Percentiles rank a stretch among this genome's conserved stretches.
Evolutionary conservation across 2,329 filamentous ascomycete genomes (phyloP).

Genomic region (Calonectria crousiana): DNA sequence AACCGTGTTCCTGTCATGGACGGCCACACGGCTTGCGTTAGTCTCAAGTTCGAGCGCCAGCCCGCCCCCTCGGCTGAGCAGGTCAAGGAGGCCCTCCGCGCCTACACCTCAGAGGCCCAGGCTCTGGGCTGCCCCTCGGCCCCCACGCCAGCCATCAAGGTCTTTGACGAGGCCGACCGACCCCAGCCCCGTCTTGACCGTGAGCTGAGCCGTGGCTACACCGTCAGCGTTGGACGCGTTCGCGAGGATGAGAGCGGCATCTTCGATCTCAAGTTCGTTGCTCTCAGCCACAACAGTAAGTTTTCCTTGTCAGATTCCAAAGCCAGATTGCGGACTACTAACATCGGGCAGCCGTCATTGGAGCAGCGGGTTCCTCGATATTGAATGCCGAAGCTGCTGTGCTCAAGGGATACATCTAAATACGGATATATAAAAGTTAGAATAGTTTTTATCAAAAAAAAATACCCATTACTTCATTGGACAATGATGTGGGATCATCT

Average conservation of each 20-base stretch:
- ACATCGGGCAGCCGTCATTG: conserved; percentile 78
- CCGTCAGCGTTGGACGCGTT: conserved; percentile 89
- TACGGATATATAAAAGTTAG: conserved; percentile 14
- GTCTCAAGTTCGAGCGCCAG: conserved; percentile 81
- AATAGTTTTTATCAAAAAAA: conserved; percentile 6
- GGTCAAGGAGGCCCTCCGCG: conserved; percentile 82
- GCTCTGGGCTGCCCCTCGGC: conserved; percentile 88
- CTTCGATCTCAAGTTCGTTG: conserved; percentile 96
- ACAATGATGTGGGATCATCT: conserved; percentile 8
- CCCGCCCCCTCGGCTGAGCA: conserved; percentile 80
- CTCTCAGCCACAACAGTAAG: conserved; percentile 83
- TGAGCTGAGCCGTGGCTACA: conserved; percentile 86
- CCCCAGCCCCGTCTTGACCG: conserved; percentile 93
- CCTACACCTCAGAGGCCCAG: conserved; percentile 86
- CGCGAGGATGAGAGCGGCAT: conserved; percentile 88
- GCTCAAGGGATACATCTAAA: conserved; percentile 84
- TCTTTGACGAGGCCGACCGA: conserved; percentile 90
- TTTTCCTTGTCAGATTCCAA: conserved; percentile 25
- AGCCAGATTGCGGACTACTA: conserved; percentile 11
- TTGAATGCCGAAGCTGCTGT: conserved; percentile 94
- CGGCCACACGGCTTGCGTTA: conserved; percentile 95
- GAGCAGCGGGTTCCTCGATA: conserved; percentile 95
- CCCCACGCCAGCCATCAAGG: conserved; percentile 82
- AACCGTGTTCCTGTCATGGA: conserved; percentile 96
- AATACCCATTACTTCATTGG: neutral